Evolutionary conservation across 1,284 basidiomycete species (phyloP).

Genomic region (Cystobasidium sp.): DNA sequence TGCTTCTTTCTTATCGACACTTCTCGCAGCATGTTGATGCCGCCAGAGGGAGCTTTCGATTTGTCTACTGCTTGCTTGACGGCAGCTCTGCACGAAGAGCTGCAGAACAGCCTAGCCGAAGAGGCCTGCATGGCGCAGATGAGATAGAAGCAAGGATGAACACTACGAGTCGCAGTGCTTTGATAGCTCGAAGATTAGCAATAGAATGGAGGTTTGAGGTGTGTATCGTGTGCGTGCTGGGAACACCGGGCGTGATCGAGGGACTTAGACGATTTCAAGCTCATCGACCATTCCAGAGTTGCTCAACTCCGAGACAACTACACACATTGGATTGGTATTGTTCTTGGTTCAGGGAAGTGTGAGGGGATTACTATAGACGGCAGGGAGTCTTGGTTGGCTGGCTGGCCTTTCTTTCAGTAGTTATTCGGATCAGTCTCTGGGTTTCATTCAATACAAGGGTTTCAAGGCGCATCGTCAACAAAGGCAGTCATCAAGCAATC

Average conservation of each 20-base stretch:
- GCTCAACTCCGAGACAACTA: too few species aligned
- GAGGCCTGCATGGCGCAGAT: conserved; percentile 16
- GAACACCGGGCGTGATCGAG: conserved; percentile 4
- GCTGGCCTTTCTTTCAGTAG: too few species aligned
- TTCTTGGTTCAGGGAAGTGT: too few species aligned
- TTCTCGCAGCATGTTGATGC: conserved; percentile 3
- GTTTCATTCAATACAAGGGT: too few species aligned
- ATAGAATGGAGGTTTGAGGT: not conserved
- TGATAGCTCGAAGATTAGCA: not conserved
- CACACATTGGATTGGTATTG: too few species aligned
- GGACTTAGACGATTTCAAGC: not conserved
- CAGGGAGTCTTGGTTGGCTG: too few species aligned
- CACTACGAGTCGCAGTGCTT: too few species aligned
- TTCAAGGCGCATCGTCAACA: too few species aligned
- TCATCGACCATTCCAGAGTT: not conserved
- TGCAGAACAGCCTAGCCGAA: conserved; percentile 22
- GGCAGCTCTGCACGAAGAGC: conserved; percentile 24
- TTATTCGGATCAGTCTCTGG: too few species aligned
- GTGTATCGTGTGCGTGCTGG: not conserved
- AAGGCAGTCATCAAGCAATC: too few species aligned
- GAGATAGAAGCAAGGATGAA: not conserved
- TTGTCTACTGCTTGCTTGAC: conserved; percentile 9
- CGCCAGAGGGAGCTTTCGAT: not conserved
- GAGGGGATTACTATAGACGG: too few species aligned
- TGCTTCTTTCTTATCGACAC: conserved; percentile 26